Evolutionary conservation across 2,329 filamentous ascomycete species (phyloP), one percentile per base, ranked within the genome.

Genomic region (Pseudopithomyces chartarum): DNA sequence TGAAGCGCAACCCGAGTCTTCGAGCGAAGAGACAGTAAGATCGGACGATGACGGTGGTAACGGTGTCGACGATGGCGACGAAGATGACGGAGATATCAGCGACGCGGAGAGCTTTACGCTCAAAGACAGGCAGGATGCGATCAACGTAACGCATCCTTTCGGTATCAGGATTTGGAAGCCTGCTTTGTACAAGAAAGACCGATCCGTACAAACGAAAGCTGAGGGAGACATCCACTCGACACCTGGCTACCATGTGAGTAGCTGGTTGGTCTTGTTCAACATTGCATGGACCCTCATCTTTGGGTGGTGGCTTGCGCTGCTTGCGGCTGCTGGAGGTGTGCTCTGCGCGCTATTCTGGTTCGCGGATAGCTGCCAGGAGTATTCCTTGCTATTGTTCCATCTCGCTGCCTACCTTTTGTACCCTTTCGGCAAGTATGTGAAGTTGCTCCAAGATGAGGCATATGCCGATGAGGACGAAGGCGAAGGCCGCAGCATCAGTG

Each of bases 91-190:
- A 56, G 87, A 90, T 57, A 70, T 93, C 50, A 97, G 94, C 75
- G 95, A 98, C 67, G 90, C 95, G 1, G 95, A 97, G 78, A 98
- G 94, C 79, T 99, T 99, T 74, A 99, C 95, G 0, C 84, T 99
- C 67, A 97, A 96, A 76, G 95, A 99, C 76, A 87, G 95, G 54
- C 95, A 99, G 78, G 88, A 97, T 74, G 95, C 95, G 63, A 99
- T 99, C 82, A 99, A 99, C 78, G 90, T 97, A 75, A 99, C 95
- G 0, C 95, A 99, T 81, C 95, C 95, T 0, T 99, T 99, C 69
- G 95, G 95, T 82, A 98, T 99, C 73, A 88, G 96, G 74, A 91
- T 99, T 61, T 99, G 95, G 95, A 99, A 99, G 77, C 95, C 95
- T 42, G 96, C 95, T 1, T 77, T 99, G 61, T 99, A 99, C 84